These are phyloP conservation scores for Zasmidium citrigriseum DNA, from an alignment of 2,329 filamentous ascomycete species.

Conservation along the genomic window DNA sequence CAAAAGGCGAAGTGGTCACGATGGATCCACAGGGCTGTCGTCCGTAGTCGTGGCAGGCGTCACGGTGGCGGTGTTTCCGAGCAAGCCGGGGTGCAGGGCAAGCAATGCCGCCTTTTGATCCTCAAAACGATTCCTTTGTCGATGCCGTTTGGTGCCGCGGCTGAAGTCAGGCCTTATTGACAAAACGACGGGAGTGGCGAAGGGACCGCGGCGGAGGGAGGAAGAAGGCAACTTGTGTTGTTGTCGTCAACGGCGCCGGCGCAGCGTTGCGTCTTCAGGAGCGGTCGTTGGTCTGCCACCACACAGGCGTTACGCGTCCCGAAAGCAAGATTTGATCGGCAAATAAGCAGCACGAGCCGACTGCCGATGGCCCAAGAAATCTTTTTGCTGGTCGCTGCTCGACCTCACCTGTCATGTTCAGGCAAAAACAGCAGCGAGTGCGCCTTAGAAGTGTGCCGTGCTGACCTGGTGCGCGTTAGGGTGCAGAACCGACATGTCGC, in stretches of 20 bases:
- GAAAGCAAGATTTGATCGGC: neutral
- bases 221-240: neutral
- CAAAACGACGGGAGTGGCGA: neutral
- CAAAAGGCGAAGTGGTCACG: neutral
- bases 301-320: neutral
- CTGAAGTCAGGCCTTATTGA: neutral
- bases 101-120: neutral
- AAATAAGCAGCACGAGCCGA: neutral
- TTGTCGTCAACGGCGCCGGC: neutral
- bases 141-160: neutral
- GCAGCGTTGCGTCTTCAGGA: neutral
- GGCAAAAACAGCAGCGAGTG: neutral
- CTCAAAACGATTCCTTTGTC: neutral
- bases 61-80: conserved; percentile 7
- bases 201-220: neutral
- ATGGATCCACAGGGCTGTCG: neutral
- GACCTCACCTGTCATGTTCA: neutral
- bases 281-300: neutral
- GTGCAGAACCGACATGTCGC: neutral
- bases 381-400: neutral
- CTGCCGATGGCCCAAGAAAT: neutral
- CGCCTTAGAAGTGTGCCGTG: neutral
- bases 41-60: neutral
- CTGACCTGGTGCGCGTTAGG: neutral
- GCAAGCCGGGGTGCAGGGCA: neutral